Evolutionary conservation across 768 basidiomycete species (phyloP).

Genomic region (Rubroboletus pulcherrimus): DNA sequence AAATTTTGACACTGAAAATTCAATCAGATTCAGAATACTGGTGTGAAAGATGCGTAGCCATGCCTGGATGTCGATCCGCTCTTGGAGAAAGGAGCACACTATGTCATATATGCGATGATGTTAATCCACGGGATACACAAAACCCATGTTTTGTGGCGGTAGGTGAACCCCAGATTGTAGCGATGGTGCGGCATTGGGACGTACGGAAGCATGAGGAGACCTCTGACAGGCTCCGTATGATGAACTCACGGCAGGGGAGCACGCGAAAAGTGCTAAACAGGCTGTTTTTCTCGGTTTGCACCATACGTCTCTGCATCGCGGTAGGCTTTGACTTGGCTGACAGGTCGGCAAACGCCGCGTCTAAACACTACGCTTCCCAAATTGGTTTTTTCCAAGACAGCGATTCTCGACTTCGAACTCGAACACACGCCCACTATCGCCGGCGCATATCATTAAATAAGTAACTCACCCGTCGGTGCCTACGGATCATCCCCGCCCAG

Average conservation of each 20-base stretch:
- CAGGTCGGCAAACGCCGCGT: conserved; percentile 4
- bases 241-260: not conserved
- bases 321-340: not conserved
- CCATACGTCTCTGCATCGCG: not conserved
- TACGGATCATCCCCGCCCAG: not conserved
- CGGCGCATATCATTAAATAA: not conserved
- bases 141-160: not conserved
- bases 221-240: no score
- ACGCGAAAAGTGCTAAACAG: not conserved
- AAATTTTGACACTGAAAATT: not conserved
- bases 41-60: not conserved
- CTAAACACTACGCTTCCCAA: not conserved
- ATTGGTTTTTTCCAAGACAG: conserved; percentile 1
- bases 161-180: not conserved
- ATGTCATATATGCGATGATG: not conserved
- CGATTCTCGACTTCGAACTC: not conserved
- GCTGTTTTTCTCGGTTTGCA: not conserved
- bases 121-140: not conserved
- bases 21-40: not conserved
- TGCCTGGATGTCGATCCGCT: not conserved
- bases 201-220: not conserved
- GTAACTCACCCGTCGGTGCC: not conserved
- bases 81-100: not conserved
- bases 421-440: not conserved
- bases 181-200: not conserved